Evolutionary conservation across 2,329 filamentous ascomycete genomes (phyloP).

Genomic region (Aspergillus sp.): DNA sequence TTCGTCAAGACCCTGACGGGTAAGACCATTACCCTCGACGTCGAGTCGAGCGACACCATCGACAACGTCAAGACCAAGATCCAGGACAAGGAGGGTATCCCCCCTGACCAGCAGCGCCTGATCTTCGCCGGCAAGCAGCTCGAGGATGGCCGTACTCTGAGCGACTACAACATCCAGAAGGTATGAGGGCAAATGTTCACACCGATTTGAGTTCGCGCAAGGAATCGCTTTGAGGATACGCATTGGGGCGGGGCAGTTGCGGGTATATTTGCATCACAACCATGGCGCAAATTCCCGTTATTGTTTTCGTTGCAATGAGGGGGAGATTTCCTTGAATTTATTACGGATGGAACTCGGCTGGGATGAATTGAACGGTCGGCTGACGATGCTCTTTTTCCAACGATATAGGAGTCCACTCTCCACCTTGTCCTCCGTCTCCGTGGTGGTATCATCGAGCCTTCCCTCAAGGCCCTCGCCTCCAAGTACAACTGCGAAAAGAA

Average conservation of each 20-base stretch:
- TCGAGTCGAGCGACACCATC: constrained; percentile 98
- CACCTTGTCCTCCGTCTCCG: constrained; percentile 98
- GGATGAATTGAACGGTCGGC: constrained; percentile 20
- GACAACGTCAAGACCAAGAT: constrained; percentile 99
- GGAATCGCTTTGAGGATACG: not conserved
- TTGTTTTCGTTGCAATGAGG: not conserved
- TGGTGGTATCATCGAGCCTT: constrained; percentile 99
- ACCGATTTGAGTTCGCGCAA: not conserved
- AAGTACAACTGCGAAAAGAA: constrained; percentile 99
- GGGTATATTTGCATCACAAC: not conserved
- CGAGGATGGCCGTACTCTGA: constrained; percentile 94
- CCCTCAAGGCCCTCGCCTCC: constrained; percentile 94
- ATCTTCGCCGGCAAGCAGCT: constrained; percentile 99
- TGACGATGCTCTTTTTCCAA: constrained; percentile 30
- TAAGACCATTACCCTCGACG: constrained; percentile 99
- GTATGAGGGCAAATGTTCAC: constrained; percentile 50
- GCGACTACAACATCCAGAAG: constrained; percentile 99
- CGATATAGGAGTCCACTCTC: constrained; percentile 84
- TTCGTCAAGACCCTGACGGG: constrained; percentile 99
- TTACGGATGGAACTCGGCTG: not conserved
- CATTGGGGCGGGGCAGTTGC: not conserved
- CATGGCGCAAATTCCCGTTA: not conserved
- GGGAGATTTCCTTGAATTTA: constrained; percentile 6
- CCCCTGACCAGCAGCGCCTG: constrained; percentile 95
- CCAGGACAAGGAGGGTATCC: constrained; percentile 99